Evolutionary conservation across 202 grass and related monocot species (phyloP), one percentile per base, ranked within the genome.

Genomic region (Panicum virgatum): DNA sequence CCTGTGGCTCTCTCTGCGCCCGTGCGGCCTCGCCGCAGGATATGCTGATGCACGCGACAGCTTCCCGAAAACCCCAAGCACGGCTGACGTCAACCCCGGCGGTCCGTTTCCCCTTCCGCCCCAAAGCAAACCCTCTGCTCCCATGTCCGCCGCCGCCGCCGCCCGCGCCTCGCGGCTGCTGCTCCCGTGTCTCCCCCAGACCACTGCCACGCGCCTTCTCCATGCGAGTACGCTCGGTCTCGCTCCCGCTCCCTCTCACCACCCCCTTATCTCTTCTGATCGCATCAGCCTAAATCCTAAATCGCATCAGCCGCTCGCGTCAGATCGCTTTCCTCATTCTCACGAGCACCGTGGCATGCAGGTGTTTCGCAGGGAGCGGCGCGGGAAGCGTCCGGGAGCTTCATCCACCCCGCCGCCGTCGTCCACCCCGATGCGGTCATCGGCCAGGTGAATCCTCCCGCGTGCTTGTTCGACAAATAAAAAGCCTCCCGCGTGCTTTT

Each of bases 371-470:
- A 85, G 18, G 80, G 78, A 62, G 32, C 63, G 54, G 54, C 63
- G 39, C 73, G 63, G 66, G 77, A 65, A 7, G 74, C 66, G 3
- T 63, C 83, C 26, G 20, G 61, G 26, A 79, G 52, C 68, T 79
- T 90, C 83, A 69, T 86, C 79, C 88, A 86, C 32, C 78, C 88
- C 9, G 65, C 91, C 34, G 81, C 80, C 50, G 39, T 83, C 26
- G 76, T 98, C 57, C 90, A 98, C 80, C 92, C 90, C 7, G 87
- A 88, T 46, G 96, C 96, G 45, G 48, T 83, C 38, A 71, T 98
- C 77, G 96, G 96, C 12, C 88, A 93, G 92, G 96, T 95, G 69
- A 86, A 13, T 40, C 6, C 76, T 48, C 75, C 66, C 26, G 10
- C 44, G 0, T 5, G 51, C 48, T 34, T 34, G 32, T 34, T 34